phyloP scores from a whole-genome alignment of 192 early-diverging fungal species.

The Endogone sp. region DNA sequence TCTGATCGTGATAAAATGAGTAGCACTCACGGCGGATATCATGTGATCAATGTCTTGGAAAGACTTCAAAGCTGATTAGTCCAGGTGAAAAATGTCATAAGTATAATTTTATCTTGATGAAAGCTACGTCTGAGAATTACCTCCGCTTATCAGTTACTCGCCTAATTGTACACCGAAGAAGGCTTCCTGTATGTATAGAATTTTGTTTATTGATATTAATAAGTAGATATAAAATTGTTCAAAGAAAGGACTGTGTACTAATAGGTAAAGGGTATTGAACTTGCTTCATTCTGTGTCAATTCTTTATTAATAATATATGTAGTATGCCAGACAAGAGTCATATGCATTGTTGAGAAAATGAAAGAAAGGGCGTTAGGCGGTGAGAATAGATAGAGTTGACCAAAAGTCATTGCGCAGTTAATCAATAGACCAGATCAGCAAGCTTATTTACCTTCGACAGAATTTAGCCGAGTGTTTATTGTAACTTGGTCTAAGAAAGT shows the following conservation, averaged over 20 bases:
- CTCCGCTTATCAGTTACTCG: no score
- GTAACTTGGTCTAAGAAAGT: slow-evolving; percentile 30
- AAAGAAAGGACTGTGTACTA: no score
- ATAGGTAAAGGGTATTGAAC: no score
- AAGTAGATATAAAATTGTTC: no score
- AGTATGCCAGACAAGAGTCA: not conserved
- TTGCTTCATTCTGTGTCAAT: slow-evolving; percentile 40
- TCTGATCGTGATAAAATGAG: no score
- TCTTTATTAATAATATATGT: slow-evolving; percentile 27
- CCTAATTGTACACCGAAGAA: not conserved
- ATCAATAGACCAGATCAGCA: no score
- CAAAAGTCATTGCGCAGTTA: no score
- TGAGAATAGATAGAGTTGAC: no score
- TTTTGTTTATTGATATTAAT: slow-evolving; percentile 13
- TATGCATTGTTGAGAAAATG: no score
- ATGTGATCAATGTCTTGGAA: slow-evolving; percentile 54
- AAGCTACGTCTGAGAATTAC: no score
- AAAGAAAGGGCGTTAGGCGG: no score
- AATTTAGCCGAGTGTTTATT: slow-evolving; percentile 52
- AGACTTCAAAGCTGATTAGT: slow-evolving; percentile 32
- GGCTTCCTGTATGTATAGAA: not conserved
- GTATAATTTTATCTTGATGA: no score
- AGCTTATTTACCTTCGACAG: slow-evolving; percentile 47
- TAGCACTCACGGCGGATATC: slow-evolving; percentile 32
- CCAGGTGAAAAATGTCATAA: not conserved